These are phyloP conservation scores for Phialophora expanda DNA, from an alignment of 2,329 filamentous ascomycete genomes.

Conservation along the genomic window DNA sequence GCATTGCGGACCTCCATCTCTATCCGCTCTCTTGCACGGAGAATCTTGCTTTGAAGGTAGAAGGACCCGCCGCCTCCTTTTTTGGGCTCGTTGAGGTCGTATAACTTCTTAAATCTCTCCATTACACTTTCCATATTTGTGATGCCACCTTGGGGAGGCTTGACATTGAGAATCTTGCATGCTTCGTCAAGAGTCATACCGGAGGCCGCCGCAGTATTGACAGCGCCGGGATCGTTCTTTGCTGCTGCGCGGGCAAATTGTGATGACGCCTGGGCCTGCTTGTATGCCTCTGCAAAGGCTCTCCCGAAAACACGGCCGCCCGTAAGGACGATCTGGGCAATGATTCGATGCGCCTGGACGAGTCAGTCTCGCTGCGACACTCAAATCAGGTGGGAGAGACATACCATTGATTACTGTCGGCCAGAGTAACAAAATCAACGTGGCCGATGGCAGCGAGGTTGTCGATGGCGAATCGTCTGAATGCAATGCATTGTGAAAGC, in stretches of 20 bases:
- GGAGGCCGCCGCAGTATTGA: slow-evolving; percentile 64
- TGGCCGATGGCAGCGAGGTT: slow-evolving; percentile 12
- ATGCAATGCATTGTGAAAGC: slow-evolving; percentile 15
- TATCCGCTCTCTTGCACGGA: slow-evolving; percentile 88
- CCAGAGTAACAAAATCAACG: slow-evolving; percentile 3
- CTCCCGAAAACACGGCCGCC: slow-evolving; percentile 90
- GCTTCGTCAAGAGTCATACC: slow-evolving; percentile 95
- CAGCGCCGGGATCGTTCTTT: slow-evolving; percentile 56
- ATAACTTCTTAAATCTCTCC: slow-evolving; percentile 89
- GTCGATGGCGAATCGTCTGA: slow-evolving; percentile 11
- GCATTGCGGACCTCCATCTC: slow-evolving; percentile 81
- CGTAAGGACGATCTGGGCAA: slow-evolving; percentile 89
- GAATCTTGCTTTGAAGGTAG: slow-evolving; percentile 95
- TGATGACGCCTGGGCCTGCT: slow-evolving; percentile 86
- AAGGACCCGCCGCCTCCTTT: slow-evolving; percentile 84
- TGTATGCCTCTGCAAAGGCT: slow-evolving; percentile 92
- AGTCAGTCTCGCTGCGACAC: slow-evolving; percentile 25
- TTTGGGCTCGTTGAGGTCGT: slow-evolving; percentile 91
- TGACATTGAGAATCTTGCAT: slow-evolving; percentile 95
- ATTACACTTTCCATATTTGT: slow-evolving; percentile 79
- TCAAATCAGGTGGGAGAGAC: neutral
- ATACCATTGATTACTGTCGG: slow-evolving; percentile 26
- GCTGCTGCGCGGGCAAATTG: slow-evolving; percentile 77
- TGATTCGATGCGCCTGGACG: slow-evolving; percentile 85
- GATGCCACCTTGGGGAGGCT: slow-evolving; percentile 78